Percentiles rank a stretch among this genome's conserved stretches.
Conservation (phyloP, 2,329 filamentous ascomycete genomes). For the Aspergillus ibericus region DNA sequence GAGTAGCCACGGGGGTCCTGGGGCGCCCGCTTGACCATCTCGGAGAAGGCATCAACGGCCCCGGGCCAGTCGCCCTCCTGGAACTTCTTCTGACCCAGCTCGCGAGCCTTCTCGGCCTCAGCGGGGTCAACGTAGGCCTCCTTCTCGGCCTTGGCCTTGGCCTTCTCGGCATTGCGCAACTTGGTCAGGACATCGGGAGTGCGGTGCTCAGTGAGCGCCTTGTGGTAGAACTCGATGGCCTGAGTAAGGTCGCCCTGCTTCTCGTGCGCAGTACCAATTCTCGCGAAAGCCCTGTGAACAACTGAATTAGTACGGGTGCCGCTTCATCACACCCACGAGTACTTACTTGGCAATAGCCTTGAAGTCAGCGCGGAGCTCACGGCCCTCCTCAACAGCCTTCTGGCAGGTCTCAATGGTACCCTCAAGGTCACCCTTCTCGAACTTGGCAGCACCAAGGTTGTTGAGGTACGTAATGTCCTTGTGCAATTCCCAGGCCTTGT, state of each 20-base stretch:
- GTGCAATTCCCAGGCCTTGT: slow-evolving; percentile 87
- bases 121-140: slow-evolving; percentile 82
- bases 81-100: slow-evolving; percentile 94
- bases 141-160: slow-evolving; percentile 73
- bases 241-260: slow-evolving; percentile 76
- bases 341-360: slow-evolving; percentile 89
- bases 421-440: slow-evolving; percentile 93
- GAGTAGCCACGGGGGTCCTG: slow-evolving; percentile 92
- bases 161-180: slow-evolving; percentile 85
- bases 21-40: slow-evolving; percentile 96
- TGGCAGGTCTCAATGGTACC: slow-evolving; percentile 83
- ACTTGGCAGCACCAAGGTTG: slow-evolving; percentile 90
- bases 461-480: slow-evolving; percentile 98
- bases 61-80: slow-evolving; percentile 95
- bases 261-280: slow-evolving; percentile 92
- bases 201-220: slow-evolving; percentile 92
- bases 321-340: background rate
- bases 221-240: slow-evolving; percentile 88
- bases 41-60: slow-evolving; percentile 87
- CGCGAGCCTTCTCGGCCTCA: slow-evolving; percentile 92
- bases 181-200: slow-evolving; percentile 92
- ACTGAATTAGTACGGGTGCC: slow-evolving; percentile 11
- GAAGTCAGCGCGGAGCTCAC: slow-evolving; percentile 89
- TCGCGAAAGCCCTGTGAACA: slow-evolving; percentile 70
- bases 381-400: slow-evolving; percentile 85